These are phyloP conservation scores for Leccinum boreale DNA, from an alignment of 768 basidiomycete genomes.

Conservation along the genomic window DNA sequence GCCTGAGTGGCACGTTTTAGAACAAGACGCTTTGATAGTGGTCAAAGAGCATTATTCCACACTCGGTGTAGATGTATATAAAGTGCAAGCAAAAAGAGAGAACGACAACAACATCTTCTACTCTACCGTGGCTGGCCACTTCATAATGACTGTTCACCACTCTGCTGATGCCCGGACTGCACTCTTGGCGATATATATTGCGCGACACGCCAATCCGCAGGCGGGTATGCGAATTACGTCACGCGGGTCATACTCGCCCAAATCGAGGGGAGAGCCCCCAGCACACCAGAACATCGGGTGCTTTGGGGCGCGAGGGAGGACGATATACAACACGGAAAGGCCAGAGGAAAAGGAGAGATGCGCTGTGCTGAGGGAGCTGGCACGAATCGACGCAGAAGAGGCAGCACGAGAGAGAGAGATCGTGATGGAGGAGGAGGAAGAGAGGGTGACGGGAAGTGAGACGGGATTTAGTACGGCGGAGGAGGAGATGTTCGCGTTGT, in stretches of 20 bases:
- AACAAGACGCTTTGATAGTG: neutral
- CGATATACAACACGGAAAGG: constrained; percentile 25
- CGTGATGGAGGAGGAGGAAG: neutral
- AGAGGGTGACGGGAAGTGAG: neutral
- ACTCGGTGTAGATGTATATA: constrained; percentile 27
- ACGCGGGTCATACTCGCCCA: neutral
- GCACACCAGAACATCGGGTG: neutral
- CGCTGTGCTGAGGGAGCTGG: constrained; percentile 7
- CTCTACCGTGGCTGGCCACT: constrained; percentile 1
- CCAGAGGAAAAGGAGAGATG: neutral
- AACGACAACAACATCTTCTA: neutral
- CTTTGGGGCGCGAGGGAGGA: constrained; percentile 23
- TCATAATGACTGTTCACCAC: constrained; percentile 19
- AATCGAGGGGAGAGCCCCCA: neutral
- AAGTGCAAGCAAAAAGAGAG: constrained; percentile 3
- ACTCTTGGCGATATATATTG: constrained; percentile 27
- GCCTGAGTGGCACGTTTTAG: neutral
- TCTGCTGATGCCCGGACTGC: constrained; percentile 36
- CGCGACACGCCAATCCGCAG: constrained; percentile 21
- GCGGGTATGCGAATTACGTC: constrained; percentile 5
- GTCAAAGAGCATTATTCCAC: constrained; percentile 18
- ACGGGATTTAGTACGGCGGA: neutral
- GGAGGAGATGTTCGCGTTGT: constrained; percentile 38
- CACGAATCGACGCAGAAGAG: constrained; percentile 25
- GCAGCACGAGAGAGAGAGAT: neutral